Percentiles rank a stretch among this genome's conserved stretches.
Evolutionary conservation across 257 asterid genomes (phyloP).

Genomic region (Apocynum venetum): DNA sequence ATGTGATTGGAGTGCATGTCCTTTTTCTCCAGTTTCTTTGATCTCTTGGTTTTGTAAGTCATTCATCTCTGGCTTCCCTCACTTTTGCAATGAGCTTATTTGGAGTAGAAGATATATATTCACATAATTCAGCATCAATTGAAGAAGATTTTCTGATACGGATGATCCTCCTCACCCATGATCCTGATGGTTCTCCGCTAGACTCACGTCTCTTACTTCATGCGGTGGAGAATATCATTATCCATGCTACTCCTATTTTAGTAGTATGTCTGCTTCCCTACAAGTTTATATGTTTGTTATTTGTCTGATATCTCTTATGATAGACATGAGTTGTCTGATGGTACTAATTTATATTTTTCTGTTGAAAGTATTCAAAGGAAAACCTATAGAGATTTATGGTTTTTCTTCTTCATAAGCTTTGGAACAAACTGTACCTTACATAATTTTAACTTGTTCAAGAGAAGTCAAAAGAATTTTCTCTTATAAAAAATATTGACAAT

Average conservation of each 20-base stretch:
- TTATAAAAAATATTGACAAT: background rate
- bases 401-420: background rate
- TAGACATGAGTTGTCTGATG: background rate
- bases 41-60: background rate
- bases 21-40: background rate
- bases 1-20: background rate
- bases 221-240: constrained; percentile 37
- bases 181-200: constrained; percentile 47
- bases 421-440: background rate
- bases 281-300: background rate
- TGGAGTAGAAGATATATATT: constrained; percentile 16
- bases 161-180: constrained; percentile 52
- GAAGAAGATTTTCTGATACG: constrained; percentile 49
- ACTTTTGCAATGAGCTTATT: constrained; percentile 32
- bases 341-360: background rate
- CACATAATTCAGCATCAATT: constrained; percentile 18
- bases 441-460: no score
- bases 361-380: background rate
- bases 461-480: background rate
- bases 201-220: constrained; percentile 44
- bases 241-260: constrained; percentile 21
- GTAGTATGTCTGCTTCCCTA: constrained; percentile 19
- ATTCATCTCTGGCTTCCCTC: constrained; percentile 4
- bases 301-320: background rate
- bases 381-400: background rate